Base-by-base conservation (phyloP, 108 stramenopile species). In the Skeletonema menzelii region DNA sequence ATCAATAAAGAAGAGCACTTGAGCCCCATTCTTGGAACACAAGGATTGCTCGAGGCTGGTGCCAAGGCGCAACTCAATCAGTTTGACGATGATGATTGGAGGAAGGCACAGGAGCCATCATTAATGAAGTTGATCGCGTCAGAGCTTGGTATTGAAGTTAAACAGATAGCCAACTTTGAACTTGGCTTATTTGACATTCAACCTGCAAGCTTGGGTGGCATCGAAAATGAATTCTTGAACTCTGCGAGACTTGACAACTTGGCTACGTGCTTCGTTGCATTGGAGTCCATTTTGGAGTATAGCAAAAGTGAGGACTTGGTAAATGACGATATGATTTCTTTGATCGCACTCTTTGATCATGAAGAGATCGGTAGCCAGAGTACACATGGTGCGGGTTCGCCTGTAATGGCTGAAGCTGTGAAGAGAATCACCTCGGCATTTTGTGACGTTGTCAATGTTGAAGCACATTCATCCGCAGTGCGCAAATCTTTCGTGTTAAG, bases 191-290 rank as follows among this genome's bases (percentile, higher is more conserved):
- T 94, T 74, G 98, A 98, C 80, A 89, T 90, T 34, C 98, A 98
- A 89, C 88, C 93, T 24, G 93, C 95, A 7, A 68, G 85, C 34
- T 64, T 97, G 35, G 97, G 96, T 58, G 98, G 98, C 0, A 90
- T 96, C 30, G 72, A 80, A 63, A 79, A 86, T 59, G 98, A 98
- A 76, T 97, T 98, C 73, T 73, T 98, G 32, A 84, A 95, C 70
- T 88, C 95, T 67, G 97, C 93, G 13, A 84, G 98, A 14, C 73
- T 98, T 35, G 98, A 98, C 80, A 97, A 98, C 76, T 82, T 95
- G 79, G 95, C 89, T 11, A 94, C 95, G 1, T 90, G 91, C 42
- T 96, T 91, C 81, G 84, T 80, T 56, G 86, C 87, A 31, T 83
- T 87, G 22, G 88, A 91, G 69, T 76, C 87, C 8, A 66, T 96